Evolutionary conservation across 2,329 filamentous ascomycete species (phyloP).

Genomic region (Hansfordia pulvinata): DNA sequence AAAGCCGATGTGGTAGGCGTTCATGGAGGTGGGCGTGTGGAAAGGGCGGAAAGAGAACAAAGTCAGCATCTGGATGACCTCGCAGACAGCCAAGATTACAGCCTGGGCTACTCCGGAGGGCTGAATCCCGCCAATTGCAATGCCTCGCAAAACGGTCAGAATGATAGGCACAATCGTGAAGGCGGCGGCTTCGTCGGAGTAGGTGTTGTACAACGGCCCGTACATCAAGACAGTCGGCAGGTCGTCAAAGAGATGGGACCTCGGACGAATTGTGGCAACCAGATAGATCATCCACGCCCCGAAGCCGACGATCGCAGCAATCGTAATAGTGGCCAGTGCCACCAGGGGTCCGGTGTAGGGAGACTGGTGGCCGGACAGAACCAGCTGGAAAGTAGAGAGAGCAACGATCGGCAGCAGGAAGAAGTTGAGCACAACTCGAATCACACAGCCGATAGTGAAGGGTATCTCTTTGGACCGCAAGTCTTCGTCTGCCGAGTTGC

Average conservation of each 20-base stretch:
- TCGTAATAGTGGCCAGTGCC: slow-evolving; percentile 59
- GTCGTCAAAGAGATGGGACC: slow-evolving; percentile 85
- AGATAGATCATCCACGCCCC: slow-evolving; percentile 68
- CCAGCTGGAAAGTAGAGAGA: slow-evolving; percentile 82
- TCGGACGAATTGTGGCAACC: slow-evolving; percentile 68
- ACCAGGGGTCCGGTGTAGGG: slow-evolving; percentile 58
- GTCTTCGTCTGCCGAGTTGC: slow-evolving; percentile 68
- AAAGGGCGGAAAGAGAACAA: slow-evolving; percentile 85
- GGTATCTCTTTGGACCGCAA: slow-evolving; percentile 83
- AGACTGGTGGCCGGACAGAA: slow-evolving; percentile 57
- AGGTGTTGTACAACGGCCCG: slow-evolving; percentile 93
- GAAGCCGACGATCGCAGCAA: slow-evolving; percentile 60
- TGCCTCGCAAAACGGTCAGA: slow-evolving; percentile 71
- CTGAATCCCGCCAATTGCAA: slow-evolving; percentile 87
- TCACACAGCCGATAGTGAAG: slow-evolving; percentile 65
- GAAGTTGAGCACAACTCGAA: slow-evolving; percentile 85
- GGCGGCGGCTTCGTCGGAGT: slow-evolving; percentile 80
- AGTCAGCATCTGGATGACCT: slow-evolving; percentile 79
- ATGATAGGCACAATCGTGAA: slow-evolving; percentile 82
- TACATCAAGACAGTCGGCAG: slow-evolving; percentile 80
- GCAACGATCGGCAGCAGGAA: slow-evolving; percentile 80
- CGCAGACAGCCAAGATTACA: slow-evolving; percentile 82
- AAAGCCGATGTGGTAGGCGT: slow-evolving; percentile 83
- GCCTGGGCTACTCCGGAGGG: slow-evolving; percentile 87
- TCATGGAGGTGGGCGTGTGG: slow-evolving; percentile 88